phyloP scores from a whole-genome alignment of 192 early-diverging fungal genomes.

The Endogone sp. region DNA sequence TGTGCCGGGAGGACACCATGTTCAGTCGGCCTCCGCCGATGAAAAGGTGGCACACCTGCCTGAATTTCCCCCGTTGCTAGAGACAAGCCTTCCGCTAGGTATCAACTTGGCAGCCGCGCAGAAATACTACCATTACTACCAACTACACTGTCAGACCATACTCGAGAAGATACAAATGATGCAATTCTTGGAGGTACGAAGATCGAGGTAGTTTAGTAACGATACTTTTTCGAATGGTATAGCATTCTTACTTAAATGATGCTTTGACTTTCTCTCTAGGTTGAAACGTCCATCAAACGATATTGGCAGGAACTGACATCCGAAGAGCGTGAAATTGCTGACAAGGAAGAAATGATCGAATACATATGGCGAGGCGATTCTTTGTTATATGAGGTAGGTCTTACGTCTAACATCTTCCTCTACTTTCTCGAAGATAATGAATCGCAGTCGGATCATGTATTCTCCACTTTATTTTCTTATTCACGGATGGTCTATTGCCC shows the following conservation, averaged over 20 bases:
- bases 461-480: constrained; percentile 14
- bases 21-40: not conserved
- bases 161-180: not conserved
- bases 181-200: not conserved
- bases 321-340: constrained; percentile 8
- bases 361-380: constrained; percentile 48
- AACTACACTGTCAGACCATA: not conserved
- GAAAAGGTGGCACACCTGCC: not conserved
- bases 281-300: not conserved
- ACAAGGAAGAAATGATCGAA: constrained; percentile 29
- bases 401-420: constrained; percentile 22
- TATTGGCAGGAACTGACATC: not conserved
- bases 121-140: not conserved
- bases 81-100: not conserved
- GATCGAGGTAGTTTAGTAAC: too few relatives aligned
- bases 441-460: too few relatives aligned
- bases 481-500: not conserved
- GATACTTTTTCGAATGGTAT: too few relatives aligned
- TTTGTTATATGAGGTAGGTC: constrained; percentile 44
- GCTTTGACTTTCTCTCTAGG: not conserved
- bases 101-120: not conserved
- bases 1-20: not conserved
- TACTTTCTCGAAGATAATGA: constrained; percentile 29
- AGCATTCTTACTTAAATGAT: not conserved
- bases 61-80: not conserved